These are phyloP conservation scores for Ophiocordyceps australis DNA, from an alignment of 2,329 filamentous ascomycete genomes.

Conservation along the genomic window DNA sequence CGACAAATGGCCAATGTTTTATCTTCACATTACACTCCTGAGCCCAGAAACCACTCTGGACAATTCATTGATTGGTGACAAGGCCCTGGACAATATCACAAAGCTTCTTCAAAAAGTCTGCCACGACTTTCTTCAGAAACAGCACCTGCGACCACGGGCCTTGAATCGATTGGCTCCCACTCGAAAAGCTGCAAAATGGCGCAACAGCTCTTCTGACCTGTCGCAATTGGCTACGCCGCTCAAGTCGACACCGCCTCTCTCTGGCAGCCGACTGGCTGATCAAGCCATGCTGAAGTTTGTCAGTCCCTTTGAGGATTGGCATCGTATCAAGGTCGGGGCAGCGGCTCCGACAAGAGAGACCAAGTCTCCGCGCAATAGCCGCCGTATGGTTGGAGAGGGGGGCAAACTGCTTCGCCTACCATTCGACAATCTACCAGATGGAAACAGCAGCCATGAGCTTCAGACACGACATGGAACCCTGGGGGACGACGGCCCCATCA, in stretches of 20 bases:
- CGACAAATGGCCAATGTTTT: conserved; percentile 82
- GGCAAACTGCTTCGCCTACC: conserved; percentile 24
- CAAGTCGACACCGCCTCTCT: no score
- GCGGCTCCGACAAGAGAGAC: conserved; percentile 1
- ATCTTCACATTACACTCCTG: conserved; percentile 42
- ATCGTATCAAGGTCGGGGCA: conserved; percentile 14
- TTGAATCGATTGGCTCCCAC: no score
- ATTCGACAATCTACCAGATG: conserved; percentile 24
- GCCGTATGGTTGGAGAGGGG: conserved; percentile 17
- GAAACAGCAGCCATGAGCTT: no score
- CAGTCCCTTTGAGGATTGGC: conserved; percentile 17
- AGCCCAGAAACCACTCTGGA: conserved; percentile 18
- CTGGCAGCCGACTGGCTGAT: no score
- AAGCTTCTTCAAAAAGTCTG: conserved; percentile 52
- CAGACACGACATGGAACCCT: no score
- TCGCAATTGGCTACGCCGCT: no score
- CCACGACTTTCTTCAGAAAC: conserved; percentile 55
- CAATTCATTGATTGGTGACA: conserved; percentile 24
- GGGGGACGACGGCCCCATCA: no score
- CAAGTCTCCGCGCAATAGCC: background rate
- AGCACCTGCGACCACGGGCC: conserved; percentile 42
- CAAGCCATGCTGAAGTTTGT: conserved; percentile 1
- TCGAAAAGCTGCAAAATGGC: no score
- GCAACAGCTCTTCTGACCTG: no score
- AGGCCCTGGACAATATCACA: conserved; percentile 25